phyloP scores from a whole-genome alignment of 1,284 basidiomycete species.

The Apiotrichum siamense region DNA sequence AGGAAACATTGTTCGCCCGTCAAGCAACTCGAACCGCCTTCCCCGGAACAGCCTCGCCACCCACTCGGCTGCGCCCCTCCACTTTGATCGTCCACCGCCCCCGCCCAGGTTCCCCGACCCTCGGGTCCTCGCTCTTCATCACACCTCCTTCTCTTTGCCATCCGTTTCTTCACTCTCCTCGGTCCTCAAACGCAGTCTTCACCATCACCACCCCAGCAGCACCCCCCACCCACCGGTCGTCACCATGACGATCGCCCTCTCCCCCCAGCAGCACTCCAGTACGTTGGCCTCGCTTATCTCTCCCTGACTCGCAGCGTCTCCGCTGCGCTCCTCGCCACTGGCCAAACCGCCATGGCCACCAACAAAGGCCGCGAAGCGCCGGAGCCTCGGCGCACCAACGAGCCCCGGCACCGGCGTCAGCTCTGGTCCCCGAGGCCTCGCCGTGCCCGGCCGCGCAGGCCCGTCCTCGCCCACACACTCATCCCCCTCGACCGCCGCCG shows the following conservation, averaged over 20 bases:
- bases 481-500: neutral
- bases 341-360: neutral
- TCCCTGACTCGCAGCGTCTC: slow-evolving; percentile 1
- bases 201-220: neutral
- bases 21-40: too few relatives aligned
- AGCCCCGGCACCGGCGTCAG: neutral
- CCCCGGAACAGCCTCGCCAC: too few relatives aligned
- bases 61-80: too few relatives aligned
- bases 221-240: neutral
- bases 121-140: too few relatives aligned
- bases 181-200: too few relatives aligned
- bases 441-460: neutral
- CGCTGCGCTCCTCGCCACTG: slow-evolving; percentile 7
- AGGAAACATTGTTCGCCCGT: too few relatives aligned
- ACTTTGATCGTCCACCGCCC: too few relatives aligned
- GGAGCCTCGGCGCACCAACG: neutral
- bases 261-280: slow-evolving; percentile 9
- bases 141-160: too few relatives aligned
- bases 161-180: too few relatives aligned
- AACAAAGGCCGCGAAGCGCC: neutral
- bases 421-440: neutral
- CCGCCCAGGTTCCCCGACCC: too few relatives aligned
- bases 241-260: slow-evolving; percentile 12
- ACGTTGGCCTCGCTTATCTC: neutral
- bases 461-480: neutral